Base-by-base conservation (phyloP, 352 stramenopile genomes). In the Phytopythium delawarense region DNA sequence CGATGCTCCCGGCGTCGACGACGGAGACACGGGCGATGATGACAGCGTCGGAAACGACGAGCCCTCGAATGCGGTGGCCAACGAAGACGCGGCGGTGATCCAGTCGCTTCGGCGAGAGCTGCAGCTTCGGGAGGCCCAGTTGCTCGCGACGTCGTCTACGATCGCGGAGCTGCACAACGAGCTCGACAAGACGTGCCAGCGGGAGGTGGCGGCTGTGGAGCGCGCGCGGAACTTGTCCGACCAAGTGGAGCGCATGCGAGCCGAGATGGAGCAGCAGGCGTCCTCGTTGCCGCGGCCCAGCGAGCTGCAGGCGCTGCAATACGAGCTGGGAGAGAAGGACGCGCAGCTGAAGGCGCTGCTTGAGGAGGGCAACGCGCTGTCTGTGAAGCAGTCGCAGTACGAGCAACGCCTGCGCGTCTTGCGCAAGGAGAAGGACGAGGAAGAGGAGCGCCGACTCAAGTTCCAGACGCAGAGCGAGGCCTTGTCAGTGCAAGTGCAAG, bases 381-480 rank as follows among this genome's bases (percentile, higher is more conserved):
- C 83, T 2, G 70, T 92, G 12, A 94, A 94, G 68, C 79, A 91
- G 55, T 75, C 79, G 18, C 83, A 92, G 57, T 69, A 87, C 28
- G 85, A 94, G 57, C 76, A 88, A 28, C 74, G 85, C 15, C 61
- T 92, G 23, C 81, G 86, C 2, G 66, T 79, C 18, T 52, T 94
- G 1, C 81, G 86, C 16, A 89, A 87, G 35, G 86, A 94, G 61
- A 92, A 91, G 58, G 88, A 89, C 48, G 86, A 92, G 32, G 63
- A 89, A 60, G 78, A 91, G 58, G 79, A 90, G 55, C 67, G 70
- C 57, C 75, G 72, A 7, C 63, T 80, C 1, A 87, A 85, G 52
- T 56, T 79, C 0, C 71, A 91, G 61, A 74, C 79, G 1, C 77
- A 86, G 39, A 78, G 62, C 52, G 81, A 94, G 58, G 64, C 70